phyloP scores from a whole-genome alignment of 805 yeast species.

The Ogataea degrootiae region DNA sequence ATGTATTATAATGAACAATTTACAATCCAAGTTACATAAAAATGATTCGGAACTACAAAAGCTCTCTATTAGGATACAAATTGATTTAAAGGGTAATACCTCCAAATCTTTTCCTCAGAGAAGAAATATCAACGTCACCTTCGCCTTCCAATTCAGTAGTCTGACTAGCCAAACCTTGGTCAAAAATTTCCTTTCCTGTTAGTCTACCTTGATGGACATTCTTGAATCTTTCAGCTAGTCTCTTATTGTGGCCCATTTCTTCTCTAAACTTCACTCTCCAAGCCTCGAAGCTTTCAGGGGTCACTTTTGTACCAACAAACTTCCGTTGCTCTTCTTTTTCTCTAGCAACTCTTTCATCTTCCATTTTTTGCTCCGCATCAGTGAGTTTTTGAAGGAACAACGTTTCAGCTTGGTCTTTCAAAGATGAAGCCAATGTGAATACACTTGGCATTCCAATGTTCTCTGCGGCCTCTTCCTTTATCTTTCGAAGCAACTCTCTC shows the following conservation, averaged over 20 bases:
- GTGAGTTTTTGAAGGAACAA: slow-evolving; percentile 56
- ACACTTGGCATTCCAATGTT: slow-evolving; percentile 90
- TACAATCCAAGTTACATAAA: no score
- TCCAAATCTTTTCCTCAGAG: slow-evolving; percentile 11
- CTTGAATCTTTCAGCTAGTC: slow-evolving; percentile 46
- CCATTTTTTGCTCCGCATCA: slow-evolving; percentile 50
- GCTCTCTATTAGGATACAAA: neutral
- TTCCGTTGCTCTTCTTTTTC: slow-evolving; percentile 86
- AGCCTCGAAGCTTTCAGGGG: slow-evolving; percentile 59
- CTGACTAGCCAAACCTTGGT: slow-evolving; percentile 76
- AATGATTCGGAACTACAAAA: no score
- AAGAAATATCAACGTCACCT: slow-evolving; percentile 12
- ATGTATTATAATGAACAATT: no score
- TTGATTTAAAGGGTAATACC: slow-evolving; percentile 6
- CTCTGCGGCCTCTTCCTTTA: slow-evolving; percentile 61
- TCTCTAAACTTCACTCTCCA: slow-evolving; percentile 74
- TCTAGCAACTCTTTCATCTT: slow-evolving; percentile 51
- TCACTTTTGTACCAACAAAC: slow-evolving; percentile 87
- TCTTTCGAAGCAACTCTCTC: slow-evolving; percentile 33
- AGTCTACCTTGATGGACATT: slow-evolving; percentile 69
- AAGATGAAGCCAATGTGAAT: slow-evolving; percentile 68
- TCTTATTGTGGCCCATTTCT: slow-evolving; percentile 66
- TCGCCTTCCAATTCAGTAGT: slow-evolving; percentile 50
- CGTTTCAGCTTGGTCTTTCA: slow-evolving; percentile 79
- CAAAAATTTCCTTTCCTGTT: slow-evolving; percentile 88